Base-by-base conservation (phyloP, 2,329 filamentous ascomycete species). In the Aspergillus chevalieri region DNA sequence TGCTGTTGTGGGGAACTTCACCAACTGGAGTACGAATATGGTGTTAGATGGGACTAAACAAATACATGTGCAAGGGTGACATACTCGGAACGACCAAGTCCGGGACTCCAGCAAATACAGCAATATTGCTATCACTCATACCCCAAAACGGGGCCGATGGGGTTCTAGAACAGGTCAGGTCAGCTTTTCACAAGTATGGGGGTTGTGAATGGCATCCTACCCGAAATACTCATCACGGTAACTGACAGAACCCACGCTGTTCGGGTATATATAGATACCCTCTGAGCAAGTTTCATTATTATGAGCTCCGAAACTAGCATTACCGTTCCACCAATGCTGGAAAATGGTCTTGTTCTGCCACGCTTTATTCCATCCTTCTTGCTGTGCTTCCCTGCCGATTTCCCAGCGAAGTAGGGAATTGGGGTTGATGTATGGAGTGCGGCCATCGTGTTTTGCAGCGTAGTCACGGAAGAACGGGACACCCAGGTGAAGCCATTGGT, bases 261-360 rank as follows among this genome's bases (percentile, higher is more conserved):
- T 56, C 14, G 57, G 51, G 38, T 68, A 68, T 2, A 70, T 43
- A 14, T 68, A 55, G 17, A 69, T 48, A 3, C 55, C 53, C 2
- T 65, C 60, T n/a, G 66, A 68, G 52, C 67, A 70, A 5, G 61
- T 56, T 2, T 54, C 43, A 3, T 47, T 15, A 38, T 57, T 49
- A 7, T 57, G 53, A 10, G 52, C 43, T 7, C 48, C 66, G 48
- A 46, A 69, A 10, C 55, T 59, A 26, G 57, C 47, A 8, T 49
- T 49, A 9, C 9, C 9, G 48, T 64, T 65, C 58, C 65, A 68
- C 67, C 67, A 70, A 43, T 57, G 45, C 26, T 57, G 57, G 49
- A 68, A 65, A 15, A 63, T 48, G 6, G 65, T 68, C 52, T 65
- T 68, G 48, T 68, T 66, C 3, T 47, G 49, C 22, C 60, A 38